Conservation (phyloP, 2,329 filamentous ascomycete species). For the Fusarium redolens region DNA sequence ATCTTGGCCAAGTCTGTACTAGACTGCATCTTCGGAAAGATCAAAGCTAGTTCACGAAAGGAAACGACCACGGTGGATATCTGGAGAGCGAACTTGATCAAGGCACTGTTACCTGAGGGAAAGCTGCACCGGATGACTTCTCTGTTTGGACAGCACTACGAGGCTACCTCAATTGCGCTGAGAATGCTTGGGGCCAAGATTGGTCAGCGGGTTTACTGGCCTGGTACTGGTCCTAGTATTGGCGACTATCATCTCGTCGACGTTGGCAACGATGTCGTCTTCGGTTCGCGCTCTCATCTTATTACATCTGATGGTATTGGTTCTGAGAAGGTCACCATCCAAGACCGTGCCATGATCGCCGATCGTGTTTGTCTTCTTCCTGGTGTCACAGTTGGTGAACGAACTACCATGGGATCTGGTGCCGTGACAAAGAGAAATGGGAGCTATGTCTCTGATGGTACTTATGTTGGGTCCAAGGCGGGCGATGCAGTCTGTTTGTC, state of each 20-base stretch:
- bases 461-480: background rate
- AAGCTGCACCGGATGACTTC: background rate
- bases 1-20: background rate
- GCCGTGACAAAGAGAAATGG: background rate
- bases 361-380: conserved; percentile 8
- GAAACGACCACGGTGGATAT: background rate
- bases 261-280: conserved; percentile 3
- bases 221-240: background rate
- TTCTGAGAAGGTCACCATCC: background rate
- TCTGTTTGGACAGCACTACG: conserved; percentile 6
- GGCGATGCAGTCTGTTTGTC: conserved; percentile 4
- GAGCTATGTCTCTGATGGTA: background rate
- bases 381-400: rapidly evolving
- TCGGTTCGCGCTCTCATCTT: background rate
- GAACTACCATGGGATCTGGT: background rate
- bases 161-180: background rate
- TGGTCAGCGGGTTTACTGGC: conserved; percentile 8
- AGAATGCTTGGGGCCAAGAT: conserved; percentile 2
- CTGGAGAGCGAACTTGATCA: background rate
- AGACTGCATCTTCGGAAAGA: background rate
- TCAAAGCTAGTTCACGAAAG: background rate
- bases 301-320: background rate
- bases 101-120: background rate
- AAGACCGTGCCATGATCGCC: conserved; percentile 10
- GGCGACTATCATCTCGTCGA: background rate